Percentiles rank a stretch among this genome's conserved stretches.
Conservation (phyloP, 805 yeast species). For the Kluyveromyces nonfermentans region DNA sequence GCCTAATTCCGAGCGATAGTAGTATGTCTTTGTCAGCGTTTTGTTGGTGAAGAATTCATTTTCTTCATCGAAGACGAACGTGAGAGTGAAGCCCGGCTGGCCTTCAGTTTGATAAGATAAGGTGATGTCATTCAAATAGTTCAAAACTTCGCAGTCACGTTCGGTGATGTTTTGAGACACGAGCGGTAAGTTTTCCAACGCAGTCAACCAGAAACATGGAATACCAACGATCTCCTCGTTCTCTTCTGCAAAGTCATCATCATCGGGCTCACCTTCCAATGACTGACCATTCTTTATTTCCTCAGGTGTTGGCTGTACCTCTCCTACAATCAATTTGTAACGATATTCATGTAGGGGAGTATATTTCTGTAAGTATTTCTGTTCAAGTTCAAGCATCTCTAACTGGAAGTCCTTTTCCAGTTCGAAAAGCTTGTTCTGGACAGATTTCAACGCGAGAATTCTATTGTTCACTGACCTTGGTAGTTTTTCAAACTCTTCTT, state of each 20-base stretch:
- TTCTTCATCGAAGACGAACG: constrained; percentile 62
- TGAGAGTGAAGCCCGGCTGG: constrained; percentile 76
- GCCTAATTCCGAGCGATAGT: constrained; percentile 88
- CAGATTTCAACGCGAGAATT: constrained; percentile 69
- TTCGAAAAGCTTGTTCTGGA: constrained; percentile 71
- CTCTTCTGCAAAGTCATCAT: constrained; percentile 37
- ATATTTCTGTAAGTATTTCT: constrained; percentile 62
- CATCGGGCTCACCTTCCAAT: constrained; percentile 41
- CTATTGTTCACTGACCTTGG: constrained; percentile 67
- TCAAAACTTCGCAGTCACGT: constrained; percentile 78
- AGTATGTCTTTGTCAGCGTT: constrained; percentile 74
- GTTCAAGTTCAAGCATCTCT: constrained; percentile 80
- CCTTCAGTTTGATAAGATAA: constrained; percentile 59
- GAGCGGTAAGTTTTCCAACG: constrained; percentile 75
- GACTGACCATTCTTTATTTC: constrained; percentile 74
- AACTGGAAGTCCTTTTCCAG: constrained; percentile 87
- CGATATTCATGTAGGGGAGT: constrained; percentile 70
- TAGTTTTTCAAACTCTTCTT: constrained; percentile 37
- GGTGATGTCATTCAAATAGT: constrained; percentile 56
- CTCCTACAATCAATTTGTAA: constrained; percentile 62
- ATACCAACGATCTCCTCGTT: constrained; percentile 52
- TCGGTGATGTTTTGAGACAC: constrained; percentile 81
- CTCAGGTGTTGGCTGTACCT: constrained; percentile 62
- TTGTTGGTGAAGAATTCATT: constrained; percentile 73
- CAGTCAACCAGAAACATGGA: constrained; percentile 95